Evolutionary conservation across 768 basidiomycete species (phyloP).

Genomic region (Rhizopogon rudus): DNA sequence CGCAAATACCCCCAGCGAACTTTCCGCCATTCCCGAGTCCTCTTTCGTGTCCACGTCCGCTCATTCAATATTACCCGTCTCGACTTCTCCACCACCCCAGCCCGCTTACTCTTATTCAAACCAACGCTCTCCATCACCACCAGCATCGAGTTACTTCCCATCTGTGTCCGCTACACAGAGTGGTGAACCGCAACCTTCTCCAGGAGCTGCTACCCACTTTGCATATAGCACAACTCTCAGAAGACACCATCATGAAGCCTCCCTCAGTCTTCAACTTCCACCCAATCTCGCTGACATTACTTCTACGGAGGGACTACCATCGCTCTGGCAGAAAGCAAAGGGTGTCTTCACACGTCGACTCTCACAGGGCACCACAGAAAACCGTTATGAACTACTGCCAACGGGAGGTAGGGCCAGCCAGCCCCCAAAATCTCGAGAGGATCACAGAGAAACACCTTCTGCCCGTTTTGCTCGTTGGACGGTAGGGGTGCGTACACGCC

Average conservation of each 20-base stretch:
- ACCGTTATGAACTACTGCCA: conserved; percentile 30
- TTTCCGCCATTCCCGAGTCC: conserved; percentile 11
- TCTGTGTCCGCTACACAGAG: conserved; percentile 44
- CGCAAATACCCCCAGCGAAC: conserved; percentile 9
- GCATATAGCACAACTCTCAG: conserved; percentile 80
- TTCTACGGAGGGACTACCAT: conserved; percentile 32
- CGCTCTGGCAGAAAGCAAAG: conserved; percentile 41
- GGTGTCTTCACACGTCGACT: conserved; percentile 24
- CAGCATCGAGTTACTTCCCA: conserved; percentile 79
- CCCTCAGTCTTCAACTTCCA: conserved; percentile 40
- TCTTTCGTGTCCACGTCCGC: conserved; percentile 18
- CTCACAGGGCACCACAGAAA: conserved; percentile 28
- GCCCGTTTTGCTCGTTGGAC: conserved; percentile 63
- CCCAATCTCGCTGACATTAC: conserved; percentile 31
- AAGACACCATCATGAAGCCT: conserved; percentile 53
- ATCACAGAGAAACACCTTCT: conserved; percentile 47
- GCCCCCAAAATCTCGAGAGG: conserved; percentile 22
- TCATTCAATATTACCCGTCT: conserved; percentile 13
- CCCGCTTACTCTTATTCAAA: conserved; percentile 11
- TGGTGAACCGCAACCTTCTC: conserved; percentile 50
- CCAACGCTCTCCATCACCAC: conserved; percentile 50
- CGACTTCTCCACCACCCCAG: conserved; percentile 6
- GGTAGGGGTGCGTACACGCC: conserved; percentile 46
- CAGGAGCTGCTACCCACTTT: conserved; percentile 70
- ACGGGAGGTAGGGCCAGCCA: conserved; percentile 10